phyloP scores from a whole-genome alignment of 2,329 filamentous ascomycete genomes.

The Microdochium bolleyi region DNA sequence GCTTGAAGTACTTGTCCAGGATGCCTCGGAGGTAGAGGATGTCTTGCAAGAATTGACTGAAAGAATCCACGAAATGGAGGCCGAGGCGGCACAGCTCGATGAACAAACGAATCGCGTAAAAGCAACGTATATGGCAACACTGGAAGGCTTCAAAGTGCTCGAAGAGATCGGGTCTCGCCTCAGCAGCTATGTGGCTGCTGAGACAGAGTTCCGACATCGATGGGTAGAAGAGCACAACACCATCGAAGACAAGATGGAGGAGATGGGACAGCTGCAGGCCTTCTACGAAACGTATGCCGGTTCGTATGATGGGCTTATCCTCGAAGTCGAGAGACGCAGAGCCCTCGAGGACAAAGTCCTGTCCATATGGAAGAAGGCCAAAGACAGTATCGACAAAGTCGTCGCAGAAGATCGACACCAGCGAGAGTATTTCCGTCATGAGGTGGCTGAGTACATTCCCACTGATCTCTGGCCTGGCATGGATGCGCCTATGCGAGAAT shows the following conservation, averaged over 20 bases:
- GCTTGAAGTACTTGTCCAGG: conserved; percentile 69
- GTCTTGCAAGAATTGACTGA: conserved; percentile 67
- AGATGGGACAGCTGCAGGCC: conserved; percentile 68
- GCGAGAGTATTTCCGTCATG: conserved; percentile 69
- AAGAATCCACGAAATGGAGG: conserved; percentile 69
- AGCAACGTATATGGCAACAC: conserved; percentile 47
- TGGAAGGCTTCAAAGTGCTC: conserved; percentile 57
- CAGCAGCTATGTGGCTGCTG: conserved; percentile 55
- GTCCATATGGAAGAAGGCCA: conserved; percentile 68
- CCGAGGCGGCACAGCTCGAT: conserved; percentile 54
- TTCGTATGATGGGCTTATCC: conserved; percentile 75
- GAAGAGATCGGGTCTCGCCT: conserved; percentile 61
- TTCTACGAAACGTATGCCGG: conserved; percentile 83
- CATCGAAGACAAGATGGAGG: conserved; percentile 61
- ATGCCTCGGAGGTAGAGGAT: conserved; percentile 59
- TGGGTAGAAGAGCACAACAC: conserved; percentile 71
- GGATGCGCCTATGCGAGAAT: conserved; percentile 46
- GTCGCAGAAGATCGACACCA: conserved; percentile 65
- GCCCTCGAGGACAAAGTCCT: conserved; percentile 67
- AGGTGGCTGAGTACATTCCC: conserved; percentile 81
- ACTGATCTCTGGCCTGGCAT: conserved; percentile 81
- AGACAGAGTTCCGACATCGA: conserved; percentile 52
- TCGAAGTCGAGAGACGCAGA: conserved; percentile 73
- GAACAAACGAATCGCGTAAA: conserved; percentile 52
- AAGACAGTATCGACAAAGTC: conserved; percentile 67